Conservation (phyloP, 257 asterid genomes). For the Solanum acaule region DNA sequence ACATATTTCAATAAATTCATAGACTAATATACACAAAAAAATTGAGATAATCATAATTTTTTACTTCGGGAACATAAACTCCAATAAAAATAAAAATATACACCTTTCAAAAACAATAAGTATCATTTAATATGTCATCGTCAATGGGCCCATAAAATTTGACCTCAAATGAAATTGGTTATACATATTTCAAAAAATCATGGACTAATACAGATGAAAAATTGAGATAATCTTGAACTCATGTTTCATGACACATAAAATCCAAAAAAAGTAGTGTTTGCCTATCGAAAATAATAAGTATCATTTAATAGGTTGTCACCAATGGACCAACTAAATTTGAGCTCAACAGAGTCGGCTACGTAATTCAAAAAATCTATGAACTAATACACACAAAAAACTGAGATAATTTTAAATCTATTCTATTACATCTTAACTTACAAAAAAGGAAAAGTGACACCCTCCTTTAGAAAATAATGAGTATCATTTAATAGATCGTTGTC, state of each 20-base stretch:
- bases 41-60: not conserved
- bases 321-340: no score
- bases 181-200: not conserved
- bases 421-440: no score
- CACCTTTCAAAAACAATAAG: not conserved
- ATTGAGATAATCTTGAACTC: not conserved
- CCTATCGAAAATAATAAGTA: not conserved
- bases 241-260: not conserved
- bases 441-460: no score
- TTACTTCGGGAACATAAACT: not conserved
- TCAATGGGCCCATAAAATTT: not conserved
- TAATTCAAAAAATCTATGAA: no score
- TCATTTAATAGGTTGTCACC: no score
- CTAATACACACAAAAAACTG: no score
- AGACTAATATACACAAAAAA: no score
- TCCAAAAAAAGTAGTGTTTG: not conserved
- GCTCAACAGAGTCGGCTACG: no score
- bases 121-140: not conserved
- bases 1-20: no score
- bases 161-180: not conserved
- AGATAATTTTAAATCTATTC: no score
- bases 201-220: not conserved
- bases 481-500: not conserved
- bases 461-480: no score
- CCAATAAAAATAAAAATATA: not conserved